These are phyloP conservation scores for Colletotrichum truncatum DNA, from an alignment of 2,329 filamentous ascomycete genomes.

Conservation along the genomic window DNA sequence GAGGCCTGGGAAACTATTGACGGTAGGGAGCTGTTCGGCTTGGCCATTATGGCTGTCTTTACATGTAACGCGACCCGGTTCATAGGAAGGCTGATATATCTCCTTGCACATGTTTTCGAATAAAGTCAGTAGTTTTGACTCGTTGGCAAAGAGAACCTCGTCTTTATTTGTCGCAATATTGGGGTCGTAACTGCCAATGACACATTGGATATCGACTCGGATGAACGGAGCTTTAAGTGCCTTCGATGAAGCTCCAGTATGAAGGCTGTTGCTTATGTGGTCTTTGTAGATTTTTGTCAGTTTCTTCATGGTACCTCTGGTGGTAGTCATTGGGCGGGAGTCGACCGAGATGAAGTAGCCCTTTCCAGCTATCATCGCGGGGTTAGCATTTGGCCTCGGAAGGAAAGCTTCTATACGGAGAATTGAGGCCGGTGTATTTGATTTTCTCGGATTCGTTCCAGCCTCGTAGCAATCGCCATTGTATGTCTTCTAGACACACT, in stretches of 20 bases:
- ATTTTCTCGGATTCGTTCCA: conserved; percentile 2
- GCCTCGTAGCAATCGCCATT: not conserved
- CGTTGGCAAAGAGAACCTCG: conserved; percentile 73
- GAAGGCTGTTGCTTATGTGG: conserved; percentile 48
- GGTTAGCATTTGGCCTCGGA: conserved; percentile 58
- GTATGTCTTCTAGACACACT: conserved; percentile 56
- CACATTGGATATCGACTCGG: conserved; percentile 70
- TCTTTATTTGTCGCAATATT: conserved; percentile 79
- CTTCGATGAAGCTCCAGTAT: conserved; percentile 34
- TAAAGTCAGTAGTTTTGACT: conserved; percentile 51
- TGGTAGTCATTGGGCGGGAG: conserved; percentile 67
- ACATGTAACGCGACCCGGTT: too few relatives aligned
- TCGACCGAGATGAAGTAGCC: conserved; percentile 75
- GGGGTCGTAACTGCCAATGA: conserved; percentile 71
- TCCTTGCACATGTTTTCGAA: conserved; percentile 55
- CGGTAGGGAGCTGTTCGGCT: not conserved
- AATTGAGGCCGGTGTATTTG: not conserved
- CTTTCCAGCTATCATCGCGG: conserved; percentile 51
- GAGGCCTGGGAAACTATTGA: too few relatives aligned
- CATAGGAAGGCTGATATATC: conserved; percentile 44
- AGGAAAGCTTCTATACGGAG: conserved; percentile 66
- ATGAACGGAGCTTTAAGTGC: conserved; percentile 66
- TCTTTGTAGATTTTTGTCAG: conserved; percentile 63
- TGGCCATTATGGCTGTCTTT: too few relatives aligned
- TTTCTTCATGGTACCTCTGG: conserved; percentile 67